phyloP scores from a whole-genome alignment of 805 yeast species.

The Wickerhamiella alocasiicola region DNA sequence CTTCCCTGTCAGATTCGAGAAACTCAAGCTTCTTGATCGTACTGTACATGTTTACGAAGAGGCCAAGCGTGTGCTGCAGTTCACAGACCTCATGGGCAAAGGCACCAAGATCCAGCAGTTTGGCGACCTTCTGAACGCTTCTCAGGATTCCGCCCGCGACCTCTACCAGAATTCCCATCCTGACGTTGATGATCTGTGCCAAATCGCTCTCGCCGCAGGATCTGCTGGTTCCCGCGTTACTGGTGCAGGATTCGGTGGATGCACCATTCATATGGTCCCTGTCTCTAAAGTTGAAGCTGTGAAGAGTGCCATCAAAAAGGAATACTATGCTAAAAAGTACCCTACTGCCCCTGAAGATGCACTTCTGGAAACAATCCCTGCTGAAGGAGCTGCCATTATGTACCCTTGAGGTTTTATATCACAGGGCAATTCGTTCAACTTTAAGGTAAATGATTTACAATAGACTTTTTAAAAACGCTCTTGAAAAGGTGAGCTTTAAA shows the following conservation, averaged over 20 bases:
- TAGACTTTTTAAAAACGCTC: too few species aligned
- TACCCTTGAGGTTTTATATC: too few species aligned
- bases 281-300: conserved; percentile 31
- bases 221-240: conserved; percentile 59
- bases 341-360: conserved; percentile 36
- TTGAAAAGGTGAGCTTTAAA: too few species aligned
- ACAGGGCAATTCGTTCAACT: too few species aligned
- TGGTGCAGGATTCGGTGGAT: conserved; percentile 75
- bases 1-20: conserved; percentile 47
- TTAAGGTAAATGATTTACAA: too few species aligned
- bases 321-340: conserved; percentile 39
- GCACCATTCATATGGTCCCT: conserved; percentile 51
- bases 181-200: conserved; percentile 41
- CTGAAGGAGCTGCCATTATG: conserved; percentile 18
- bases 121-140: conserved; percentile 46
- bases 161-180: conserved; percentile 44
- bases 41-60: conserved; percentile 54
- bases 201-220: conserved; percentile 43
- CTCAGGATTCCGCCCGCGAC: conserved; percentile 41
- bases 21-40: conserved; percentile 44
- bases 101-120: conserved; percentile 31
- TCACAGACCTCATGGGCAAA: conserved; percentile 32
- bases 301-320: conserved; percentile 33
- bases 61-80: conserved; percentile 43
- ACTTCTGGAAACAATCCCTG: conserved; percentile 18